A percentile compares a stretch with the other conserved stretches of the same genome.
phyloP scores from a whole-genome alignment of 495 filamentous ascomycete species.

The Poronia punctata region DNA sequence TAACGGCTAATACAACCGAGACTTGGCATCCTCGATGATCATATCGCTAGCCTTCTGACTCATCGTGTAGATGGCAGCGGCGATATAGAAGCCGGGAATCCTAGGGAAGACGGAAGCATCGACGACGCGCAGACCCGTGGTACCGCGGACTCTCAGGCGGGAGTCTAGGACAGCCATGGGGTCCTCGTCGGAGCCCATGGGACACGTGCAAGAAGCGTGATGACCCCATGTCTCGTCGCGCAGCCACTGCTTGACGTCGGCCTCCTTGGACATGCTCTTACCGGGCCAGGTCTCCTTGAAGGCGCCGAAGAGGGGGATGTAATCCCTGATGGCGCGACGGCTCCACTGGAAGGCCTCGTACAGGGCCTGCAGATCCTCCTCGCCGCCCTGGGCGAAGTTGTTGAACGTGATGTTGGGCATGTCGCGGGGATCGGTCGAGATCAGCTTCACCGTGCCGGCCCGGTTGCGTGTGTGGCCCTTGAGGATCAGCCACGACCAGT shows the following conservation, averaged over 20 bases:
- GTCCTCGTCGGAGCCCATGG: conserved; percentile 42
- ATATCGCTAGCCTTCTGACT: conserved; percentile 56
- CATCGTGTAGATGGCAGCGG: conserved; percentile 48
- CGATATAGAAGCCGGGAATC: conserved; percentile 51
- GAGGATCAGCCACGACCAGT: conserved; percentile 33
- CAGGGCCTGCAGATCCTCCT: conserved; percentile 34
- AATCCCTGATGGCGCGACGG: conserved; percentile 26
- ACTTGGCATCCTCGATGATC: conserved; percentile 25
- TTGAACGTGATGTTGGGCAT: conserved; percentile 36
- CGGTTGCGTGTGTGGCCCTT: conserved; percentile 33
- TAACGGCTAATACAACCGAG: too few species aligned
- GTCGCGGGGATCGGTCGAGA: conserved; percentile 35
- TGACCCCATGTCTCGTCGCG: conserved; percentile 42
- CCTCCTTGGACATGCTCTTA: conserved; percentile 22
- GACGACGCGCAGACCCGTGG: conserved; percentile 42
- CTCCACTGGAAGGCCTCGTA: conserved; percentile 35
- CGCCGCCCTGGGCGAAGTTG: conserved; percentile 24
- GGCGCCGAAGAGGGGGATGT: conserved; percentile 25
- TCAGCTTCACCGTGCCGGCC: conserved; percentile 33
- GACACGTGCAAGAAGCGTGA: conserved; percentile 40
- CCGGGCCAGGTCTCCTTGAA: conserved; percentile 39
- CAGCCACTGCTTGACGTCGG: conserved; percentile 31
- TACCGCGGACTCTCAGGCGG: conserved; percentile 42
- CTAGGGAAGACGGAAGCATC: conserved; percentile 49
- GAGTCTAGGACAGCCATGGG: conserved; percentile 40